Base-by-base conservation (phyloP, 805 yeast species). In the Kodamaea leandrae region DNA sequence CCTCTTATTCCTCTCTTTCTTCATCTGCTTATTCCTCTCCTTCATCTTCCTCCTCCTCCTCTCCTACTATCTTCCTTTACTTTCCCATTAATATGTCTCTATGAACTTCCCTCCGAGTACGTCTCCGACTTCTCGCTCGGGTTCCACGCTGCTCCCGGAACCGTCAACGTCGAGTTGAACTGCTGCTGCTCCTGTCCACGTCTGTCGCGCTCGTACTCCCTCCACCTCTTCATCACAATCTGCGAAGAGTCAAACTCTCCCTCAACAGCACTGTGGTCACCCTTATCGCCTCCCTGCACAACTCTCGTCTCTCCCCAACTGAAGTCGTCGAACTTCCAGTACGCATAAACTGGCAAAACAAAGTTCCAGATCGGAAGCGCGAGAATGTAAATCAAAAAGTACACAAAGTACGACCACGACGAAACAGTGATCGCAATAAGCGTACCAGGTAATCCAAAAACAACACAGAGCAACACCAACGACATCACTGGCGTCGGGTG, bases 291-390 rank as follows among this genome's bases (percentile, higher is more conserved):
- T 8, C 79, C 88, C 18, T 76, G 76, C 37, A 88, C 79, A n/a
- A 82, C 75, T 70, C 96, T 76, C 2, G 96, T 90, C 45, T 87
- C 95, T 57, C 97, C 96, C 97, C 97, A 90, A 59, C 89, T 80
- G 64, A 90, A 90, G 60, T 90, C 96, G 63, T 90, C 97, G 64
- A 89, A 88, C 57, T 88, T 88, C 97, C 97, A 90, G 60, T 74
- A 89, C 0, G 96, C 84, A 62, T 90, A 88, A 9, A 80, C 57
- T 2, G 97, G 97, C 35, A 90, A 71, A 4, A 88, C 80, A 55
- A 90, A 83, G 62, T 89, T 90, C 97, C 97, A 90, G 42, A 90
- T 73, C n/a, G 96, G 96, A 45, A 90, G 74, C 1, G 96, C 93
- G 15, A 78, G 1, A 20, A 89, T 62, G 58, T 90, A 90, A 43